Base-by-base conservation (phyloP, 2,329 filamentous ascomycete species). In the Dendrostoma leiphaemia region DNA sequence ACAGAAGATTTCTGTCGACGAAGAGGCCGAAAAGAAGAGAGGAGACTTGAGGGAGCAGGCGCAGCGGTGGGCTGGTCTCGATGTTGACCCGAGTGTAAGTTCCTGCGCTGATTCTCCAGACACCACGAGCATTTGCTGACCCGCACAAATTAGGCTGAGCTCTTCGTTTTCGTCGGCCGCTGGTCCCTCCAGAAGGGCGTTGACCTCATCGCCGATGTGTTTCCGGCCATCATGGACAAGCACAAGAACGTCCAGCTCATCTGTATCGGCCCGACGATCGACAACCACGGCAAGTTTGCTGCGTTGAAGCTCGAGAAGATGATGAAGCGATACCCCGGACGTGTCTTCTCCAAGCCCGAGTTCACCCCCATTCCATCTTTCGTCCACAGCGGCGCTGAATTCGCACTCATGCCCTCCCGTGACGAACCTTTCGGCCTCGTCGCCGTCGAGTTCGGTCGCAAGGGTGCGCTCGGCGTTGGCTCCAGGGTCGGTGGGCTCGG, bases 131-230 rank as follows among this genome's bases (percentile, higher is more conserved):
- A n/a, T n/a, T n/a, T n/a, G n/a, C n/a, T n/a, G n/a, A n/a, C n/a
- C n/a, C n/a, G n/a, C n/a, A n/a, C 28, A 3, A 1, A 24, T 32
- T 7, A 54, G 52, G 84, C 85, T 2, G 83, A 88, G 54, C 73
- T 88, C 8, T 79, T 88, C 59, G 84, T 88, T 8, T 88, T 88
- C 60, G 84, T 88, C 41, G 84, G 84, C 54, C 79, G 84, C 58
- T 88, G 84, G 85, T 84, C 80, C 9, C 80, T 85, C 75, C 84
- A 88, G 63, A 88, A 88, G 66, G 84, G 84, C 43, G 75, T 86
- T 51, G 84, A 87, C 63, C 70, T 86, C 32, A 85, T 86, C 60
- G 83, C 84, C 7, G 84, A 87, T 62, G 80, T 86, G 19, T 83
- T 86, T 65, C 82, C 83, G 12, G 73, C 75, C 19, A 74, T 87